Evolutionary conservation across 495 filamentous ascomycete species (phyloP).

Genomic region (Xylaria palmicola): DNA sequence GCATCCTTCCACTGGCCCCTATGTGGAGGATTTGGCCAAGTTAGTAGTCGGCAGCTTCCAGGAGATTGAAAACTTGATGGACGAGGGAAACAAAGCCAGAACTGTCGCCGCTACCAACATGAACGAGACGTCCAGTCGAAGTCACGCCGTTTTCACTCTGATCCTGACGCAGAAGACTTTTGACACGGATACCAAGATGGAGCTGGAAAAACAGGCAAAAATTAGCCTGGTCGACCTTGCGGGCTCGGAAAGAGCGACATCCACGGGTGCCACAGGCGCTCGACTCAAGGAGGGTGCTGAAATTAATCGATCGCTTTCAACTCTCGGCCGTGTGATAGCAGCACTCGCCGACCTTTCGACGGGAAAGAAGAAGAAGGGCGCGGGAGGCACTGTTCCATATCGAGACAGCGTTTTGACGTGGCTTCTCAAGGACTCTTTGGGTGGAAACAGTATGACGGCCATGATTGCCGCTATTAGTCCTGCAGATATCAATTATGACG

Average conservation of each 20-base stretch:
- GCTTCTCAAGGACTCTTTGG: slow-evolving; percentile 95
- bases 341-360: slow-evolving; percentile 88
- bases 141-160: slow-evolving; percentile 96
- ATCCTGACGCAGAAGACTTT: slow-evolving; percentile 93
- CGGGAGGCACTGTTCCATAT: slow-evolving; percentile 82
- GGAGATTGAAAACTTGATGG: slow-evolving; percentile 97
- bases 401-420: slow-evolving; percentile 96
- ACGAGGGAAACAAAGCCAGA: slow-evolving; percentile 97
- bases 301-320: slow-evolving; percentile 96
- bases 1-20: slow-evolving; percentile 95
- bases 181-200: slow-evolving; percentile 91
- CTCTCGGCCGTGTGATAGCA: slow-evolving; percentile 96
- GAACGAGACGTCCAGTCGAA: slow-evolving; percentile 99
- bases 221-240: slow-evolving; percentile 98
- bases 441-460: slow-evolving; percentile 98
- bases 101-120: slow-evolving; percentile 99
- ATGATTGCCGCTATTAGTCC: slow-evolving; percentile 99
- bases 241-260: slow-evolving; percentile 93
- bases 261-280: slow-evolving; percentile 93
- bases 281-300: slow-evolving; percentile 97
- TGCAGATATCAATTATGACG: slow-evolving; percentile 98
- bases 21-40: slow-evolving; percentile 97
- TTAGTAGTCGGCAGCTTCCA: slow-evolving; percentile 94
- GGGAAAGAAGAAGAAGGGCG: slow-evolving; percentile 77
- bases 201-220: slow-evolving; percentile 94